Evolutionary conservation across 495 filamentous ascomycete genomes (phyloP), one percentile per base, ranked within the genome.

Genomic region (Penicillium riverlandense): DNA sequence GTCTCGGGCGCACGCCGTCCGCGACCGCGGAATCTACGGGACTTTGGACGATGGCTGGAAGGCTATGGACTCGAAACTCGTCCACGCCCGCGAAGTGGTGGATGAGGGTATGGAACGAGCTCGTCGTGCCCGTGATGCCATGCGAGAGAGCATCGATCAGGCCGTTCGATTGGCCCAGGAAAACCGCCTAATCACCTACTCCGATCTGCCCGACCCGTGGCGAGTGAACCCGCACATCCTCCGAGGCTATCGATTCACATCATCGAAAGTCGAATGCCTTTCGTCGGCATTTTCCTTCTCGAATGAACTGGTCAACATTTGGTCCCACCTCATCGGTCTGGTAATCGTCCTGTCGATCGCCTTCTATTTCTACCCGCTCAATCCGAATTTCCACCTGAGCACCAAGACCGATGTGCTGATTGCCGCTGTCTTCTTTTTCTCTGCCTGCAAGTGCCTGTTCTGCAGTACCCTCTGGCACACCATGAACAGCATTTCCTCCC

Each of bases 381-480:
- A 82, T 45, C 75, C 83, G 61, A 90, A 90, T 59, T 97, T 96
- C 70, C 79, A 79, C 29, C 65, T 86, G 47, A 94, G 88, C 66
- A 87, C 87, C 38, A 90, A 86, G 34, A 73, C 86, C 29, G 94
- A 99, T 52, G 75, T 96, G 41, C 77, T 87, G 53, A 84, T 97
- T 45, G 88, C 94, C 1, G 90, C 86, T 10, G 74, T 92, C 30
- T 99, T 99, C 76, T 96, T 99, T 73, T 90, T 95, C 57, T 92
- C 91, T 31, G 92, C 92, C 39, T 88, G 83, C 72, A 95, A 97
- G 71, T 96, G 90, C 61, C 78, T 99, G 45, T 79, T 90, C 68
- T 97, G 94, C 80, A 89, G 84, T 51, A 88, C 84, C 49, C 83
- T 97, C 53, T 97, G 91, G 92, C 92, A 99, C 70, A 95, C 91